Evolutionary conservation across 345 rosid species (phyloP), one percentile per base, ranked within the genome.

Genomic region (Eucalyptus curtisii): DNA sequence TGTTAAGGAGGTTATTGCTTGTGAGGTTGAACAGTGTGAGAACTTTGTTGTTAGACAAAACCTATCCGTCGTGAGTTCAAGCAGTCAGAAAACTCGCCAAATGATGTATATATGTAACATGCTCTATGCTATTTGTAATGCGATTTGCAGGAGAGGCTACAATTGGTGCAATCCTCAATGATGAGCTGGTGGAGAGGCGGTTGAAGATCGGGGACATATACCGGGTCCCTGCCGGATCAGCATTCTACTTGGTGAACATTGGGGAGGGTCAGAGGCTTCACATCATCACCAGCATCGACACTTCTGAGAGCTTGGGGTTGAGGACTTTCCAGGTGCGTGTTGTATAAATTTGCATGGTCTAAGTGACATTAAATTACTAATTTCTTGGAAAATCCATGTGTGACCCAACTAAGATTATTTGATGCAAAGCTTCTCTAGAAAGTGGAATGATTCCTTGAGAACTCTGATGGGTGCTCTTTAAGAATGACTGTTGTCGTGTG

Each of bases 211-310:
- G 98, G 2, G 99, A 98, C 87, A 88, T 96, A 40, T 95, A 92
- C 82, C 80, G 92, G 89, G 92, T 98, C 52, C 95, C 95, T 0
- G 96, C 98, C 33, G 99, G 99, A 87, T 95, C 97, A 30, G 92
- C 95, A 15, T 97, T 98, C 90, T 97, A 98, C 94, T 88, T 98
- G 90, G 91, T 92, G 49, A 98, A 98, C 93, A 89, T 91, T 11
- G 94, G 90, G n/a, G 94, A 89, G 52, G 95, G 95, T 15, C 97
- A 98, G 90, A 92, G 96, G 85, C 99, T 97, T 91, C 96, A 94
- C 37, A 89, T 94, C 85, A 91, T 96, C 89, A 91, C 95, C 91
- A 94, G 97, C 94, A 95, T 97, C 86, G 98, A 96, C 61, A 93
- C 95, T 20, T 90, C 97, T 11, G 95, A 95, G 86, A 94, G 98